These are phyloP conservation scores for Luffa acutangula DNA, from an alignment of 306 rosid species.

Conservation along the genomic window DNA sequence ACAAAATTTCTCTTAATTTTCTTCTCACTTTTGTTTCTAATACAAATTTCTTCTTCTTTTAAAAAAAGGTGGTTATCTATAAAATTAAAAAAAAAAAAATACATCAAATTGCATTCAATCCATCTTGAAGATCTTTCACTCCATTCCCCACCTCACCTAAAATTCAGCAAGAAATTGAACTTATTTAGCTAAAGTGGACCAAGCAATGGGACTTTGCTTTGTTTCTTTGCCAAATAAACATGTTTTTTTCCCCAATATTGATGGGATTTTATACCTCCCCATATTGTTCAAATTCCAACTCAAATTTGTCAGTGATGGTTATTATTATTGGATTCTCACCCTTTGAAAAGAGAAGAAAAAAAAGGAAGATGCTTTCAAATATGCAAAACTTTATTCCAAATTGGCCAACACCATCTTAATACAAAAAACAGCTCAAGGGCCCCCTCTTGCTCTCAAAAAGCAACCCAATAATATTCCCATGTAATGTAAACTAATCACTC, in stretches of 20 bases:
- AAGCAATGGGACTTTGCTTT: slow-evolving; percentile 19
- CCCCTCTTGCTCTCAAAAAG: slow-evolving; percentile 46
- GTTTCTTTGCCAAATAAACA: slow-evolving; percentile 11
- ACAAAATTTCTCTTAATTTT: too few species aligned
- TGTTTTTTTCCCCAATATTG: slow-evolving; percentile 10
- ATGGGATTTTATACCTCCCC: slow-evolving; percentile 29
- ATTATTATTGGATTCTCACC: slow-evolving; percentile 51
- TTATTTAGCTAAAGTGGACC: slow-evolving; percentile 21
- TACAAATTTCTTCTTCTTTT: too few species aligned
- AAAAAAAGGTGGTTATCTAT: not conserved
- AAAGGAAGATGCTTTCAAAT: slow-evolving; percentile 18
- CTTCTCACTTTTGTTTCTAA: too few species aligned
- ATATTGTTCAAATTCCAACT: slow-evolving; percentile 31
- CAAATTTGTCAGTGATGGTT: slow-evolving; percentile 21
- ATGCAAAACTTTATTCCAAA: slow-evolving; percentile 39
- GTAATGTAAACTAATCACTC: slow-evolving; percentile 26
- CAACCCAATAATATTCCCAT: slow-evolving; percentile 36
- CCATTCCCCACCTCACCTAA: slow-evolving; percentile 6
- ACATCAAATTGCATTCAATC: not conserved
- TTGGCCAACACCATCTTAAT: slow-evolving; percentile 61
- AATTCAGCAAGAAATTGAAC: slow-evolving; percentile 30
- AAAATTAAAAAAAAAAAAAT: not conserved
- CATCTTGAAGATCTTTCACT: not conserved
- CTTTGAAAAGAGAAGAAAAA: slow-evolving; percentile 21
- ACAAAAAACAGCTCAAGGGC: slow-evolving; percentile 36